phyloP scores from a whole-genome alignment of 768 basidiomycete genomes.

The Hemileccinum impolitum region DNA sequence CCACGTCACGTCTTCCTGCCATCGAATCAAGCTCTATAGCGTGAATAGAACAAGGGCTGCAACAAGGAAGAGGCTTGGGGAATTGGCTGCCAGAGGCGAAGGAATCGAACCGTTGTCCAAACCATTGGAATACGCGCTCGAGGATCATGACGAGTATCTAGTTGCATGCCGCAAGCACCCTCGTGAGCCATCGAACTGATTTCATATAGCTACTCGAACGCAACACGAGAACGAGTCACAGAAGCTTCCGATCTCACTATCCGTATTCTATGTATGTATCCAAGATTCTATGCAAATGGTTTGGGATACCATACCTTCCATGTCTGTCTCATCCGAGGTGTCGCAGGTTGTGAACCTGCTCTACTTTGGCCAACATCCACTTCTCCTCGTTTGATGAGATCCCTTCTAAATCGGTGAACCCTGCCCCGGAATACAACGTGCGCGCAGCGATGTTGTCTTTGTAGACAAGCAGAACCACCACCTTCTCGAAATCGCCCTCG shows the following conservation, averaged over 20 bases:
- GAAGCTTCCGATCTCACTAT: too few relatives aligned
- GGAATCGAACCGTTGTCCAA: conserved; percentile 18
- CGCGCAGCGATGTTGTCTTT: conserved; percentile 14
- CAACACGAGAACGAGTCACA: too few relatives aligned
- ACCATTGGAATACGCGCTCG: conserved; percentile 9
- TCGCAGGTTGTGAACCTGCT: too few relatives aligned
- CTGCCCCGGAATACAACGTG: conserved; percentile 18
- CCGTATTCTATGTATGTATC: too few relatives aligned
- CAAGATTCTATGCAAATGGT: neutral
- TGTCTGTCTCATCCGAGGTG: too few relatives aligned
- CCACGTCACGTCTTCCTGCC: conserved; percentile 52
- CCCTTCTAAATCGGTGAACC: conserved; percentile 17
- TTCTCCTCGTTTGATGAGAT: neutral
- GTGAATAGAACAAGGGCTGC: conserved; percentile 43
- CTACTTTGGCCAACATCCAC: neutral
- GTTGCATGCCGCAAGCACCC: conserved; percentile 2
- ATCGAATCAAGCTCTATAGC: conserved; percentile 53
- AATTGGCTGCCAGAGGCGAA: conserved; percentile 37
- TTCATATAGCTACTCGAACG: too few relatives aligned
- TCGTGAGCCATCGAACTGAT: conserved; percentile 8
- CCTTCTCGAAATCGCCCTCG: conserved; percentile 10
- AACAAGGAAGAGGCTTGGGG: conserved; percentile 41
- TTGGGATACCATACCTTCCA: too few relatives aligned
- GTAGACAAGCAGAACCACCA: conserved; percentile 11
- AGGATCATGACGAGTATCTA: conserved; percentile 7